A percentile compares a stretch with the other conserved stretches of the same genome.
Conservation (phyloP, 2,329 filamentous ascomycete genomes). For the Ambrosiella cleistominuta region DNA sequence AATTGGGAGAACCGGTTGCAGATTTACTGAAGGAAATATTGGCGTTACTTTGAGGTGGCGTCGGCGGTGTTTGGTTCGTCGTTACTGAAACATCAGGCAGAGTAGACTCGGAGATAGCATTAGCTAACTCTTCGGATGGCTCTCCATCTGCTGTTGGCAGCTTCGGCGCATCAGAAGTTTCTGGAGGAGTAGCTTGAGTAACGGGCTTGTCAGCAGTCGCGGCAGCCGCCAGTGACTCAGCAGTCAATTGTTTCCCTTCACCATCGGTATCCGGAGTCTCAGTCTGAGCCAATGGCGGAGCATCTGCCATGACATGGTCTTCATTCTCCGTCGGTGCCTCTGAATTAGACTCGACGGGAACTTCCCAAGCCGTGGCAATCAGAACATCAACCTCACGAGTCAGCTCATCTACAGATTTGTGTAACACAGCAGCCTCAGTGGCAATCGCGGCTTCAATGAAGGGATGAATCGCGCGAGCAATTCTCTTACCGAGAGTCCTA, state of each 20-base stretch:
- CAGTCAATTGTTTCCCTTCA: background rate
- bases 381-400: slow-evolving; percentile 58
- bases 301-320: slow-evolving; percentile 14
- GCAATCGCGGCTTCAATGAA: slow-evolving; percentile 57
- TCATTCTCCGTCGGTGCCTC: background rate
- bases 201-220: background rate
- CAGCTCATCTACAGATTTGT: slow-evolving; percentile 51
- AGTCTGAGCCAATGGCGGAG: slow-evolving; percentile 1
- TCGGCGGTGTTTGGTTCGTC: slow-evolving; percentile 9
- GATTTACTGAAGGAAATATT: slow-evolving; percentile 9
- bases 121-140: background rate
- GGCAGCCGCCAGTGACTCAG: background rate
- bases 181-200: slow-evolving; percentile 7
- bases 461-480: slow-evolving; percentile 67
- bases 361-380: slow-evolving; percentile 48
- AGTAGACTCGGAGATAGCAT: background rate
- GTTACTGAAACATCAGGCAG: background rate
- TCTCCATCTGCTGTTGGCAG: background rate
- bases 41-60: slow-evolving; percentile 11
- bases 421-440: slow-evolving; percentile 66
- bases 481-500: slow-evolving; percentile 72
- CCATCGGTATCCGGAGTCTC: background rate
- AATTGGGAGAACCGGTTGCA: slow-evolving; percentile 2
- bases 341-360: background rate
- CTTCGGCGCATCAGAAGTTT: slow-evolving; percentile 2